phyloP scores from a whole-genome alignment of 208 protist genomes.

The Herpetomonas muscarum region DNA sequence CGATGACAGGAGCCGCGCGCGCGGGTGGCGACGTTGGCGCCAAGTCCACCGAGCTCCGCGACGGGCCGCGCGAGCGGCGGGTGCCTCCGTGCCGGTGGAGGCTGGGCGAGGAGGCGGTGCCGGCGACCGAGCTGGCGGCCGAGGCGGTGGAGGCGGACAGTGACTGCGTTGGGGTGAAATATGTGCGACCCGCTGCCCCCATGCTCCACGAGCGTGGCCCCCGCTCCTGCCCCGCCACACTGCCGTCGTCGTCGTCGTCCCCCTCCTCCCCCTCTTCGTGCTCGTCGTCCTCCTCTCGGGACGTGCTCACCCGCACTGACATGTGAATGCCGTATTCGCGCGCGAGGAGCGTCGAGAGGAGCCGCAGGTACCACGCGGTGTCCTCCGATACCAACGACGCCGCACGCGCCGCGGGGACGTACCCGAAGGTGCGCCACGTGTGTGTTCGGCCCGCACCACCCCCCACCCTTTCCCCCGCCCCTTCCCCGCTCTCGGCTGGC shows the following conservation, averaged over 20 bases:
- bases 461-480: neutral
- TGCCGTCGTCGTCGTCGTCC: neutral
- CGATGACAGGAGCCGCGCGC: conserved; percentile 7
- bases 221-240: neutral
- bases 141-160: too few species aligned
- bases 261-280: neutral
- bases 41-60: too few species aligned
- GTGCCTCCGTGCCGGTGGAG: too few species aligned
- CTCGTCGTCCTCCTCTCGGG: neutral
- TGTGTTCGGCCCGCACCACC: too few species aligned
- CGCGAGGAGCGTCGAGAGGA: neutral
- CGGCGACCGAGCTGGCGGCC: too few species aligned
- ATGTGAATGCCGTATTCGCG: neutral
- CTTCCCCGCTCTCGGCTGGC: neutral
- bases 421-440: too few species aligned
- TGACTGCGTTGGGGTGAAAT: neutral
- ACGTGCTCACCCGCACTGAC: neutral
- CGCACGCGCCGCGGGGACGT: too few species aligned
- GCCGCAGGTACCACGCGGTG: too few species aligned
- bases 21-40: neutral
- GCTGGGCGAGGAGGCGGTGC: too few species aligned
- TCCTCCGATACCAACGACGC: too few species aligned
- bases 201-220: neutral
- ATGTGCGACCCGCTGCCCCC: neutral
- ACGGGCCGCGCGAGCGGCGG: too few species aligned